Evolutionary conservation across 169 alveolate genomes (phyloP).

Genomic region (Eimeria acervulina): DNA sequence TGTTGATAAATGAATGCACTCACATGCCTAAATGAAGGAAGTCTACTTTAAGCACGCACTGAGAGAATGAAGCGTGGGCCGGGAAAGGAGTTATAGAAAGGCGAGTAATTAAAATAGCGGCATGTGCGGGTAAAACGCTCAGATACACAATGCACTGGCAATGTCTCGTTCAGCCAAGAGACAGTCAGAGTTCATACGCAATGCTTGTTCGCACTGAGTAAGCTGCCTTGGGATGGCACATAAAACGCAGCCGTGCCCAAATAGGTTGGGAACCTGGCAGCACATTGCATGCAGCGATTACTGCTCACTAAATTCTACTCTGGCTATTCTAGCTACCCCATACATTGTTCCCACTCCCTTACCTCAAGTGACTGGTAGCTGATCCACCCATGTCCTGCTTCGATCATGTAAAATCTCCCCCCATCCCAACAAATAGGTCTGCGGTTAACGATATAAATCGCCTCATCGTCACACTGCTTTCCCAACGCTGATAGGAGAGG

Average conservation of each 20-base stretch:
- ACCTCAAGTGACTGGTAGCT: slow-evolving; percentile 34
- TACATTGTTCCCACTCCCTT: not conserved
- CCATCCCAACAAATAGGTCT: not conserved
- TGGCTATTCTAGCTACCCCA: slow-evolving; percentile 8
- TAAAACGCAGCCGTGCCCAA: not conserved
- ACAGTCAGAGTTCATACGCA: not conserved
- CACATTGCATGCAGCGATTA: not conserved
- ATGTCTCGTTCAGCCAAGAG: not conserved
- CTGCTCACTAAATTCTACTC: not conserved
- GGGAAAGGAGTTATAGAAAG: too few species aligned
- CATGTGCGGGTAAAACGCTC: not conserved
- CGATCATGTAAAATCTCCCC: slow-evolving; percentile 47
- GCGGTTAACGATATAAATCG: not conserved
- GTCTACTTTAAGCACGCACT: too few species aligned
- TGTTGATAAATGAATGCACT: not conserved
- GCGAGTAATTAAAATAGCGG: too few species aligned
- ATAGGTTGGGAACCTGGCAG: not conserved
- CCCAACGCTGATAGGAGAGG: not conserved
- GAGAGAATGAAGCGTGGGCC: too few species aligned
- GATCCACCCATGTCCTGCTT: slow-evolving; percentile 66
- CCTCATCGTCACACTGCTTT: not conserved
- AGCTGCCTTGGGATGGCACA: not conserved
- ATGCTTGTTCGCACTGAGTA: not conserved
- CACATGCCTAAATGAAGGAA: not conserved
- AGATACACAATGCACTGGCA: not conserved